These are phyloP conservation scores for Pseudogymnoascus verrucosus DNA, from an alignment of 2,329 filamentous ascomycete genomes.

Conservation along the genomic window DNA sequence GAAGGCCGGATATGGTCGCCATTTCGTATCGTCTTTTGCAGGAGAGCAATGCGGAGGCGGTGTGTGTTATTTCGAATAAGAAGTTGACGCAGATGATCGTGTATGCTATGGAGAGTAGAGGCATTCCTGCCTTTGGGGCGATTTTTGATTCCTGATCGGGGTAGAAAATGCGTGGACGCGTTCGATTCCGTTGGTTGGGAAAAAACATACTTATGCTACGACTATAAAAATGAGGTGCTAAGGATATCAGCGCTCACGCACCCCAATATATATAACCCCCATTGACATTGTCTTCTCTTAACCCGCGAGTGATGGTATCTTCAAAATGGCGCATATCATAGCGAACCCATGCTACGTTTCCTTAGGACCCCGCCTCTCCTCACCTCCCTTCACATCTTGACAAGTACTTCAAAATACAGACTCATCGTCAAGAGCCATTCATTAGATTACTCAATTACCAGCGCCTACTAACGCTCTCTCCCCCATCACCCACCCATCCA, in stretches of 20 bases:
- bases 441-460: constrained; percentile 1
- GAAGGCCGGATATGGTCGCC: constrained; percentile 27
- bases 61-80: constrained; percentile 30
- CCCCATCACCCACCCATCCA: background rate
- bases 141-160: constrained; percentile 26
- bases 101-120: constrained; percentile 25
- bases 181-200: background rate
- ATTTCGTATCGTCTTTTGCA: constrained; percentile 23
- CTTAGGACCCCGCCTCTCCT: background rate
- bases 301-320: no score
- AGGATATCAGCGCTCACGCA: no score
- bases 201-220: no score
- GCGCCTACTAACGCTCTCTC: background rate
- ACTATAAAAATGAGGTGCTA: no score
- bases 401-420: background rate
- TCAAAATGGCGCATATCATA: no score
- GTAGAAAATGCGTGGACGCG: background rate
- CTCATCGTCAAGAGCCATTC: background rate
- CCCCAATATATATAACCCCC: no score
- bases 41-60: constrained; percentile 27
- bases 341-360: no score
- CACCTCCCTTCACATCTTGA: background rate
- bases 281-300: no score
- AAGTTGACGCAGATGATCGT: constrained; percentile 28
- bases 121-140: constrained; percentile 30